phyloP scores from a whole-genome alignment of 306 rosid genomes.

The Gastrolobium villosum region DNA sequence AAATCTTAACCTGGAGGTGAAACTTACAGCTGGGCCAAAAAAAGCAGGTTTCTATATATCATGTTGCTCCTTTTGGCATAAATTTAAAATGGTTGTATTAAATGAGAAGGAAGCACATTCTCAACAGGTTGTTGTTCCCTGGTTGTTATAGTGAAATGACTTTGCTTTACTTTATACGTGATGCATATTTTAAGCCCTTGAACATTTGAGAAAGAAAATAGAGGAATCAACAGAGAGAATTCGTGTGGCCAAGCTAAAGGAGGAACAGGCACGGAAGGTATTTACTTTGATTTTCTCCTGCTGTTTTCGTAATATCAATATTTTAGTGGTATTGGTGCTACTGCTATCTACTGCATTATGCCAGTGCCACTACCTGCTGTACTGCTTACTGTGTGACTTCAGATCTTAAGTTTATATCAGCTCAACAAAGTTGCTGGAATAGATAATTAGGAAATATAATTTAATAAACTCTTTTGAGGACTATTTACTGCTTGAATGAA shows the following conservation, averaged over 20 bases:
- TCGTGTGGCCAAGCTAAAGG: slow-evolving; percentile 81
- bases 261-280: slow-evolving; percentile 82
- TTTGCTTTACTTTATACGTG: slow-evolving; percentile 43
- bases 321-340: slow-evolving; percentile 2
- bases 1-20: slow-evolving; percentile 85
- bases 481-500: slow-evolving; percentile 26
- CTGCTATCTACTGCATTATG: slow-evolving; percentile 5
- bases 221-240: slow-evolving; percentile 81
- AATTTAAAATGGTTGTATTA: slow-evolving; percentile 2
- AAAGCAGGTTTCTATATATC: slow-evolving; percentile 78
- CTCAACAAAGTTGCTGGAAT: slow-evolving; percentile 24
- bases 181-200: slow-evolving; percentile 75
- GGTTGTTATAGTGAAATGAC: slow-evolving; percentile 48
- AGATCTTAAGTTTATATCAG: slow-evolving; percentile 29
- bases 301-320: slow-evolving; percentile 38
- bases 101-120: too few species aligned
- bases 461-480: slow-evolving; percentile 13
- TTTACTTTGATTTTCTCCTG: slow-evolving; percentile 41
- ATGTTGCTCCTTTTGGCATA: slow-evolving; percentile 34
- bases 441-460: slow-evolving; percentile 6
- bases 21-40: slow-evolving; percentile 95
- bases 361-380: slow-evolving; percentile 3
- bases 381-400: slow-evolving; percentile 17
- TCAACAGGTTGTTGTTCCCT: slow-evolving; percentile 15
- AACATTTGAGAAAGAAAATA: slow-evolving; percentile 90